Conservation (phyloP, 2,329 filamentous ascomycete species). For the Talaromyces sp. region DNA sequence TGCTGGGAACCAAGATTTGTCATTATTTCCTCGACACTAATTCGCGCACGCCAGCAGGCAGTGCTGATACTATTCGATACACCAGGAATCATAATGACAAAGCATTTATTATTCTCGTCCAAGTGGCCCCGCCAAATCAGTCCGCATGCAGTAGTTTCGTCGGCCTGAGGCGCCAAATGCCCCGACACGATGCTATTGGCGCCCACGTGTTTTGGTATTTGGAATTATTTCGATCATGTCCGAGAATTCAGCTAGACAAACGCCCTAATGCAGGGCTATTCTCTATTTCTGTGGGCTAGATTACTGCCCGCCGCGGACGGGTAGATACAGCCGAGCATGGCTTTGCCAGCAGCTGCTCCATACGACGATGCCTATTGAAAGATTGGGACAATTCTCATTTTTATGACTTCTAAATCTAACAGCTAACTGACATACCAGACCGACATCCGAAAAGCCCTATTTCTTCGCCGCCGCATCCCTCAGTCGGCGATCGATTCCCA, state of each 20-base stretch:
- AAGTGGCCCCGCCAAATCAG: background rate
- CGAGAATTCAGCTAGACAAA: background rate
- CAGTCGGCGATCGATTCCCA: constrained; percentile 8
- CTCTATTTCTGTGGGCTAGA: background rate
- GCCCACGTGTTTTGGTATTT: background rate
- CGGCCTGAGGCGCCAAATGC: background rate
- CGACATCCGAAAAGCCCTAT: background rate
- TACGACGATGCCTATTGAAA: too few relatives aligned
- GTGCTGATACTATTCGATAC: background rate
- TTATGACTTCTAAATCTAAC: background rate
- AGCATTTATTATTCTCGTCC: background rate
- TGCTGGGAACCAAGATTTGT: background rate
- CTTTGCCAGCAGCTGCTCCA: background rate
- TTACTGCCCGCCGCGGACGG: background rate
- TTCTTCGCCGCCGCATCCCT: constrained; percentile 1
- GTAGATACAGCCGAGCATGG: background rate
- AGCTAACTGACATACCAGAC: background rate
- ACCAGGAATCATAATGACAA: background rate
- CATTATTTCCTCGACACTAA: too few relatives aligned
- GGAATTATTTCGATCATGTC: background rate
- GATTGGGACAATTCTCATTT: background rate
- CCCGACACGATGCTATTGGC: background rate
- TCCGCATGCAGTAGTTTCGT: background rate
- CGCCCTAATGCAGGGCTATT: background rate
- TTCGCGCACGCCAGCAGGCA: background rate